phyloP scores from a whole-genome alignment of 192 early-diverging fungal species.

The Physocladia obscura region DNA sequence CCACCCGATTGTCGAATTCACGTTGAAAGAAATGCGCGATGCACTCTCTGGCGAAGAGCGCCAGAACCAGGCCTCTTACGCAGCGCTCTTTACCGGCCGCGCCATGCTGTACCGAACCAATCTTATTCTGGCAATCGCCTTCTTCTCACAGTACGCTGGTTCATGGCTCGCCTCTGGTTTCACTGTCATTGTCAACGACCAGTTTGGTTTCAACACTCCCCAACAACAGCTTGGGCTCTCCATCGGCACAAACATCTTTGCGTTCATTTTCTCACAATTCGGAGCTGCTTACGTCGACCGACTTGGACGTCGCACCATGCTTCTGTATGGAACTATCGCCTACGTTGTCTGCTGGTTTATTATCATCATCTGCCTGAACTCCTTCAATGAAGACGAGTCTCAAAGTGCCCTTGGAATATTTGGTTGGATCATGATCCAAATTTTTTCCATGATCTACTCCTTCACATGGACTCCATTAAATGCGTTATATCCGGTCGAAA shows the following conservation, averaged over 20 bases:
- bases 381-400: constrained; percentile 30
- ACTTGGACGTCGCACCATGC: constrained; percentile 39
- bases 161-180: constrained; percentile 35
- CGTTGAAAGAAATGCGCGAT: constrained; percentile 38
- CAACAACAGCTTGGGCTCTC: constrained; percentile 39
- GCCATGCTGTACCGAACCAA: constrained; percentile 24
- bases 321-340: constrained; percentile 34
- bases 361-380: constrained; percentile 22
- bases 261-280: constrained; percentile 37
- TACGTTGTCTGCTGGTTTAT: constrained; percentile 9
- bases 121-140: constrained; percentile 31
- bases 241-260: constrained; percentile 28
- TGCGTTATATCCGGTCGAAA: constrained; percentile 49
- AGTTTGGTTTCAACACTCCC: constrained; percentile 30
- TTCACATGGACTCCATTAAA: constrained; percentile 51
- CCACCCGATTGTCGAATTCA: constrained; percentile 47
- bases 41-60: background rate
- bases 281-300: constrained; percentile 40
- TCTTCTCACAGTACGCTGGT: constrained; percentile 44
- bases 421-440: background rate
- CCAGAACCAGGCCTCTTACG: constrained; percentile 26
- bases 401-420: constrained; percentile 31
- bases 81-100: constrained; percentile 20
- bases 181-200: constrained; percentile 15
- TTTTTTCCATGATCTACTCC: constrained; percentile 47